A percentile compares a stretch with the other conserved stretches of the same genome.
Conservation (phyloP, 768 basidiomycete genomes). For the Trametes maxima region DNA sequence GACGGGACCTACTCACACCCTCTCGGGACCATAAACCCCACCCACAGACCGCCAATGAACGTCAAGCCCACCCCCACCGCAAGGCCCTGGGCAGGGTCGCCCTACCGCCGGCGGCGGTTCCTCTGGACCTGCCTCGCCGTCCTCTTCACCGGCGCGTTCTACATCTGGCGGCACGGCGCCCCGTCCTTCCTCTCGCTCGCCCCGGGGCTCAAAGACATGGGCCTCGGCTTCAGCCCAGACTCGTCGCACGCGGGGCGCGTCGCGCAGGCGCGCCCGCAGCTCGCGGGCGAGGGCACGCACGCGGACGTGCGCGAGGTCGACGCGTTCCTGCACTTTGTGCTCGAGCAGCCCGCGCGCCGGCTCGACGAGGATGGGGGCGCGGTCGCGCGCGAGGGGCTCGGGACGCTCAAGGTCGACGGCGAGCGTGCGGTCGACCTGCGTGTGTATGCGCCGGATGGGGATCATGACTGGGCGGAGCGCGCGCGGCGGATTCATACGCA, state of each 20-base stretch:
- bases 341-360: constrained; percentile 46
- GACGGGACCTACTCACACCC: too few species aligned
- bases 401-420: constrained; percentile 47
- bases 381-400: constrained; percentile 26
- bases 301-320: constrained; percentile 58
- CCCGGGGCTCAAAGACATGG: constrained; percentile 32
- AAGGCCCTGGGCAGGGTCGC: constrained; percentile 19
- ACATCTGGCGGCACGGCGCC: constrained; percentile 46
- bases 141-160: constrained; percentile 42
- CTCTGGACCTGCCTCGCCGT: constrained; percentile 43
- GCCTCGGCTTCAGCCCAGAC: constrained; percentile 34
- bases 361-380: constrained; percentile 33
- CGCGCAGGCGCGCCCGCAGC: constrained; percentile 32
- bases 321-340: constrained; percentile 69
- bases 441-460: constrained; percentile 55
- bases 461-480: constrained; percentile 48
- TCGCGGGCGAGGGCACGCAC: constrained; percentile 20
- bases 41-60: not conserved
- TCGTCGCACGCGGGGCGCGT: constrained; percentile 38
- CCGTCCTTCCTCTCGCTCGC: constrained; percentile 39
- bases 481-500: constrained; percentile 45
- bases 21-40: not conserved
- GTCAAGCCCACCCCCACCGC: not conserved
- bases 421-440: constrained; percentile 50
- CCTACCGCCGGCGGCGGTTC: constrained; percentile 46